Evolutionary conservation across 2,329 filamentous ascomycete species (phyloP).

Genomic region (Seiridium cupressi): DNA sequence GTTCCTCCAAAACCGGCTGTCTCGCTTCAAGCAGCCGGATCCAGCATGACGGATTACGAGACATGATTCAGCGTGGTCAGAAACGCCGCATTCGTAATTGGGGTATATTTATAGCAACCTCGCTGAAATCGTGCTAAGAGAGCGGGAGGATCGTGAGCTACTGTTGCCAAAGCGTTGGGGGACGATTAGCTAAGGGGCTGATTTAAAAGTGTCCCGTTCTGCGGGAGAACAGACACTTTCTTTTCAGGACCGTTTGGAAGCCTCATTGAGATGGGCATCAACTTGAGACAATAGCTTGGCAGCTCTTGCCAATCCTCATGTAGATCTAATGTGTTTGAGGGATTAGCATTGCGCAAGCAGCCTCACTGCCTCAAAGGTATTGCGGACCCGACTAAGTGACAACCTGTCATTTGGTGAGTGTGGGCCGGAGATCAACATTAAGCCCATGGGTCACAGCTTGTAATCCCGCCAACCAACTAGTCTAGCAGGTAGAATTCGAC

Average conservation of each 20-base stretch:
- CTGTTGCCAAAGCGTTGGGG: background rate
- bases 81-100: background rate
- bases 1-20: background rate
- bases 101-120: background rate
- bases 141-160: background rate
- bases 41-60: background rate
- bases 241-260: conserved; percentile 14
- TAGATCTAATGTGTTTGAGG: conserved; percentile 9
- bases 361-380: conserved; percentile 2
- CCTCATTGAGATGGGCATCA: conserved; percentile 16
- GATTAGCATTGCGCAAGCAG: conserved; percentile 1
- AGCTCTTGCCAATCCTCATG: conserved; percentile 15
- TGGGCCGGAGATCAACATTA: background rate
- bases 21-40: conserved; percentile 4
- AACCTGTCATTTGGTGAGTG: background rate
- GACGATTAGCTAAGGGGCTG: background rate
- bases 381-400: conserved; percentile 1
- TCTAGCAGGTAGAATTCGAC: no score
- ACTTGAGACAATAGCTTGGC: conserved; percentile 23
- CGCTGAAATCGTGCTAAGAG: background rate
- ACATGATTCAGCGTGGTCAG: background rate
- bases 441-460: background rate
- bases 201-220: background rate
- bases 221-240: background rate
- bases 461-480: no score